phyloP scores from a whole-genome alignment of 2,329 filamentous ascomycete genomes.

The Ophiosphaerella korrae region DNA sequence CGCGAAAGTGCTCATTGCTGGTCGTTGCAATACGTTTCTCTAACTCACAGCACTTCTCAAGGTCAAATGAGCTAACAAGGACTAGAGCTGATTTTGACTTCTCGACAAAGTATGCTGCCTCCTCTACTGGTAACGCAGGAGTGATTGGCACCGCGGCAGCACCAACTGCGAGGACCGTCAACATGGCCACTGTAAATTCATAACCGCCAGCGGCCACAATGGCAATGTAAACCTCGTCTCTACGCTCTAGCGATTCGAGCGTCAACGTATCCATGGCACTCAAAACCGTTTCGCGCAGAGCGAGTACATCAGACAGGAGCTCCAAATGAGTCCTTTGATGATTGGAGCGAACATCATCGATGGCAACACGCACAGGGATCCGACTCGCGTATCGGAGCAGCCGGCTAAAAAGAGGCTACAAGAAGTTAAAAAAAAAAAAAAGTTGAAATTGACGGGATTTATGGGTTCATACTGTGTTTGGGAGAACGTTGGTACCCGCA shows the following conservation, averaged over 20 bases:
- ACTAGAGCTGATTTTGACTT: conserved; percentile 49
- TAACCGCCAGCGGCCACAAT: conserved; percentile 55
- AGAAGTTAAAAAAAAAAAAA: not conserved
- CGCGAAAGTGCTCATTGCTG: conserved; percentile 41
- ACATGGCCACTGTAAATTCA: conserved; percentile 55
- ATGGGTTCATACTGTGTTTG: conserved; percentile 34
- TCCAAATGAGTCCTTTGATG: conserved; percentile 49
- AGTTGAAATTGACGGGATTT: not conserved
- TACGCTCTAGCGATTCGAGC: conserved; percentile 33
- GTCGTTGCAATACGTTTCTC: conserved; percentile 31
- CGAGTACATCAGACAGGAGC: conserved; percentile 53
- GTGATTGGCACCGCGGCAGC: conserved; percentile 55
- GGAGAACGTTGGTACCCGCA: conserved; percentile 32
- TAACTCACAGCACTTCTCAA: conserved; percentile 36
- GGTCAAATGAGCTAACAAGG: conserved; percentile 43
- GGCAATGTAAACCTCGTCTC: conserved; percentile 52
- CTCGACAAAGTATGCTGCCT: conserved; percentile 52
- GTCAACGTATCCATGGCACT: conserved; percentile 34
- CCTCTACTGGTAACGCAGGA: conserved; percentile 49
- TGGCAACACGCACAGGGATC: conserved; percentile 42
- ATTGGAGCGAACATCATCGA: conserved; percentile 48
- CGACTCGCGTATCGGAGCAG: conserved; percentile 49
- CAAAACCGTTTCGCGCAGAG: conserved; percentile 47
- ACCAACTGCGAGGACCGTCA: conserved; percentile 54
- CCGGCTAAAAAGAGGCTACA: conserved; percentile 47